Evolutionary conservation across 2,329 filamentous ascomycete genomes (phyloP).

Genomic region (Thielaviopsis euricoi): DNA sequence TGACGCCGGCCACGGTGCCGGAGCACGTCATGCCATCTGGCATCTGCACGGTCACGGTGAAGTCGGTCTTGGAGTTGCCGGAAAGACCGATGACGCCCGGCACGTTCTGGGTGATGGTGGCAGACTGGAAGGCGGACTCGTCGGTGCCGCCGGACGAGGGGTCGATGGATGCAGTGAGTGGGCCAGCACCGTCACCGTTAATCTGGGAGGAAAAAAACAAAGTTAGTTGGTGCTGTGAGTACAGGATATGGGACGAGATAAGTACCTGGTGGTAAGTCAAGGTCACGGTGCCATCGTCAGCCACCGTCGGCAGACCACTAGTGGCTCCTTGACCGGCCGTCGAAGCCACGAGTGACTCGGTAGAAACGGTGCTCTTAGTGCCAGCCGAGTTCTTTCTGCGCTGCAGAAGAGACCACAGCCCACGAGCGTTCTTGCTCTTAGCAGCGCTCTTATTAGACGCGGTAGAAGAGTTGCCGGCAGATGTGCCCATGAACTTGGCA

Average conservation of each 20-base stretch:
- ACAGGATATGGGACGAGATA: not conserved
- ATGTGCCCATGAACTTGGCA: slow-evolving; percentile 39
- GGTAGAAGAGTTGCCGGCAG: slow-evolving; percentile 17
- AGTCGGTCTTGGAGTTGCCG: slow-evolving; percentile 24
- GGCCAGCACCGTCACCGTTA: slow-evolving; percentile 49
- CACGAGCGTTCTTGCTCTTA: slow-evolving; percentile 23
- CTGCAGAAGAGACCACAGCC: no score
- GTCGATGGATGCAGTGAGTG: slow-evolving; percentile 50
- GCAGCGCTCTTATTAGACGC: slow-evolving; percentile 19
- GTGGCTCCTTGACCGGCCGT: slow-evolving; percentile 36
- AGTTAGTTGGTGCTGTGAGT: not conserved
- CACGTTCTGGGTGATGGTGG: slow-evolving; percentile 31
- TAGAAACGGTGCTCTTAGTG: slow-evolving; percentile 24
- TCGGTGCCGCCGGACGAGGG: slow-evolving; percentile 34
- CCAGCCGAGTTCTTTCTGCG: not conserved
- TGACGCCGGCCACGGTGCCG: slow-evolving; percentile 40
- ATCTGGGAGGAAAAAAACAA: slow-evolving; percentile 38
- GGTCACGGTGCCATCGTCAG: slow-evolving; percentile 41
- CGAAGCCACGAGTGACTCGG: slow-evolving; percentile 36
- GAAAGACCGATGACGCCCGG: slow-evolving; percentile 23
- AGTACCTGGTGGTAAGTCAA: slow-evolving; percentile 41
- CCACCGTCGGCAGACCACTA: slow-evolving; percentile 41
- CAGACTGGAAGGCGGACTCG: slow-evolving; percentile 28
- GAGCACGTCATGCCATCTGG: slow-evolving; percentile 39
- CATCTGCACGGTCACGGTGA: slow-evolving; percentile 41